Evolutionary conservation across 805 yeast genomes (phyloP).

Genomic region (Kuraishia floccosa): DNA sequence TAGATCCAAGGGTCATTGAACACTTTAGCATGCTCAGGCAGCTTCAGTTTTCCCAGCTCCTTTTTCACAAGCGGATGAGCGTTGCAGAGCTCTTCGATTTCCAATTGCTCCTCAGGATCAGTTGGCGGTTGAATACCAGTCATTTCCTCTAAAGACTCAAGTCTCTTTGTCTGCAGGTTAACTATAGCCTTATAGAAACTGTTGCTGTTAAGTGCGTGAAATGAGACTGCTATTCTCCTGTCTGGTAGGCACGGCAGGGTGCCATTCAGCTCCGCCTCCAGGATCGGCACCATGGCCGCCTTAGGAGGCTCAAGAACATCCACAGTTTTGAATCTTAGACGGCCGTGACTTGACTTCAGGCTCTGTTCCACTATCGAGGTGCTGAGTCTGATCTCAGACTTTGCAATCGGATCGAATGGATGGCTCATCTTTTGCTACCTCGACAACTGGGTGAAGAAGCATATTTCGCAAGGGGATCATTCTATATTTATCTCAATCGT

Average conservation of each 20-base stretch:
- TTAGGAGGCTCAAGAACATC: constrained; percentile 78
- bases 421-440: no score
- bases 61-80: constrained; percentile 48
- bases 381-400: constrained; percentile 45
- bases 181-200: constrained; percentile 63
- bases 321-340: constrained; percentile 36
- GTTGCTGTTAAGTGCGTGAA: constrained; percentile 46
- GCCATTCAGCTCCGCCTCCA: constrained; percentile 56
- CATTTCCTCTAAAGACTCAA: no score
- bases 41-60: constrained; percentile 54
- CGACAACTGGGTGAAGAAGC: no score
- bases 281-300: constrained; percentile 51
- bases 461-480: no score
- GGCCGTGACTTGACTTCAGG: constrained; percentile 54
- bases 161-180: no score
- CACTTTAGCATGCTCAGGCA: constrained; percentile 42
- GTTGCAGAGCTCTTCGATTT: constrained; percentile 37
- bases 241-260: constrained; percentile 42
- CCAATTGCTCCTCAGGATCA: constrained; percentile 50
- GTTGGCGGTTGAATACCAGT: constrained; percentile 52
- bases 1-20: constrained; percentile 80
- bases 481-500: no score
- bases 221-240: constrained; percentile 61
- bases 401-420: constrained; percentile 51
- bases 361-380: no score